Conservation (phyloP, 176 grass and related monocot genomes). For the Pontederia crassipes region DNA sequence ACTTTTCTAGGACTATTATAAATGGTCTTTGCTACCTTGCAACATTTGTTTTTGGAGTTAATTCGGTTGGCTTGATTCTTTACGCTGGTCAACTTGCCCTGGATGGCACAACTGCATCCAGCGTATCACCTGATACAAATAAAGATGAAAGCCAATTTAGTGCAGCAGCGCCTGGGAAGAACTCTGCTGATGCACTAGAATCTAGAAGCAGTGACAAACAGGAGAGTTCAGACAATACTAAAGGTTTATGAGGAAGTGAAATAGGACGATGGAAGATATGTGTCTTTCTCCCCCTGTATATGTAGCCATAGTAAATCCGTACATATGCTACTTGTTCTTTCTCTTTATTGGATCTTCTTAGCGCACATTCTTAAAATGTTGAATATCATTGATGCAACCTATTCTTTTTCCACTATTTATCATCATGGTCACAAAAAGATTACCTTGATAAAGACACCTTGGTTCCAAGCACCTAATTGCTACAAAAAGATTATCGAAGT, state of each 20-base stretch:
- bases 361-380: no score
- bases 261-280: background rate
- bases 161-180: constrained; percentile 24
- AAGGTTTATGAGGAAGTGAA: constrained; percentile 26
- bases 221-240: constrained; percentile 46
- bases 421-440: no score
- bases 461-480: no score
- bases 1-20: constrained; percentile 64
- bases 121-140: constrained; percentile 17
- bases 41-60: constrained; percentile 88
- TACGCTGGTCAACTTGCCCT: constrained; percentile 71
- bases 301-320: background rate
- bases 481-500: no score
- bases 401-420: no score
- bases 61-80: constrained; percentile 55
- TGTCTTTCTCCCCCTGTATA: background rate
- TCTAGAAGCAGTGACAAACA: constrained; percentile 37
- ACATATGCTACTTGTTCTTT: no score
- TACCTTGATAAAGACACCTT: no score
- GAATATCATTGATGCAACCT: no score
- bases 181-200: constrained; percentile 24
- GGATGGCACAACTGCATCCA: constrained; percentile 22
- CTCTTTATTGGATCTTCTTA: no score
- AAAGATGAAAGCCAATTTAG: constrained; percentile 39
- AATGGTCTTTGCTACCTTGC: constrained; percentile 87